These are phyloP conservation scores for Paralagenidium karlingii DNA, from an alignment of 352 stramenopile species.

Conservation along the genomic window DNA sequence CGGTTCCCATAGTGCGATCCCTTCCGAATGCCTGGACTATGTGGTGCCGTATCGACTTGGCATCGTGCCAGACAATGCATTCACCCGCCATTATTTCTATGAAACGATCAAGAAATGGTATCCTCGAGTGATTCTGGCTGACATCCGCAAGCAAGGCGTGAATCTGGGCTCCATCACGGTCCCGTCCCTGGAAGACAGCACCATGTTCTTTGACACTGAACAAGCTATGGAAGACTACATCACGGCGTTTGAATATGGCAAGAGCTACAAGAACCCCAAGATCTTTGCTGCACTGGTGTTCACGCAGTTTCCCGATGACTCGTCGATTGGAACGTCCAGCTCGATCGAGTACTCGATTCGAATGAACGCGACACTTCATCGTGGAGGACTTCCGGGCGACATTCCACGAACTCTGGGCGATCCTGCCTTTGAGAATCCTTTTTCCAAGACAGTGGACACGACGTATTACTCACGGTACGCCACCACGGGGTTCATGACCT, in stretches of 20 bases:
- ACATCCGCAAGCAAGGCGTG: no score
- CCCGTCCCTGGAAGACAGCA: slow-evolving; percentile 39
- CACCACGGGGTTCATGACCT: slow-evolving; percentile 12
- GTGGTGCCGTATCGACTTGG: slow-evolving; percentile 28
- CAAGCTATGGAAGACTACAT: slow-evolving; percentile 30
- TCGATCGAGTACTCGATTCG: slow-evolving; percentile 35
- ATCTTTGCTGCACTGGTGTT: slow-evolving; percentile 57
- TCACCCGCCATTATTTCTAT: slow-evolving; percentile 52
- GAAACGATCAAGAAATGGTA: slow-evolving; percentile 40
- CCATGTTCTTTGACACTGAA: slow-evolving; percentile 44
- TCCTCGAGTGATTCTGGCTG: slow-evolving; percentile 14
- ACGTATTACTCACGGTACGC: slow-evolving; percentile 14
- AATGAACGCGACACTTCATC: slow-evolving; percentile 23
- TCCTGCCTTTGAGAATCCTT: slow-evolving; percentile 8
- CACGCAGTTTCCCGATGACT: slow-evolving; percentile 13
- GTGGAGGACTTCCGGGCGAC: slow-evolving; percentile 8
- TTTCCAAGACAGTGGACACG: slow-evolving; percentile 9
- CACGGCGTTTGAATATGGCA: slow-evolving; percentile 24
- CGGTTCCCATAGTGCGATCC: slow-evolving; percentile 22
- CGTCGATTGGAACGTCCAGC: slow-evolving; percentile 15
- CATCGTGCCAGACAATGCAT: slow-evolving; percentile 36
- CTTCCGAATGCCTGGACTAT: slow-evolving; percentile 13
- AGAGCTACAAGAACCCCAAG: slow-evolving; percentile 18
- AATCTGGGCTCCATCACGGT: slow-evolving; percentile 16
- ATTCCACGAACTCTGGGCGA: slow-evolving; percentile 14